Base-by-base conservation (phyloP, 2,329 filamentous ascomycete genomes). In the Ophiostoma tasmaniense region DNA sequence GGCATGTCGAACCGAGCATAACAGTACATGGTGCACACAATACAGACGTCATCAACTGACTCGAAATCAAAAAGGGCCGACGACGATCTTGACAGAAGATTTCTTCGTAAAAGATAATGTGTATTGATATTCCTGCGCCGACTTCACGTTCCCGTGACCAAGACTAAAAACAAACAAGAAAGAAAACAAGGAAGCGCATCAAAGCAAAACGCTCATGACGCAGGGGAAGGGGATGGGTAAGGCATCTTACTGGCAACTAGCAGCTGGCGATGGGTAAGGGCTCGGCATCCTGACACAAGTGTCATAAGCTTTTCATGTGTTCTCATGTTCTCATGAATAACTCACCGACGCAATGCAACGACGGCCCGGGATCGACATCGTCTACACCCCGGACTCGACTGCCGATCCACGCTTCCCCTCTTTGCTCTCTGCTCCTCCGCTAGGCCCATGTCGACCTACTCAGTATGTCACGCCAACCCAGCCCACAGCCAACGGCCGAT, bases 311-410 rank as follows among this genome's bases (percentile, higher is more conserved):
- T 61, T 61, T 10, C 22, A 30, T 61, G 45, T 22, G 22, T 4
- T n/a, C 50, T 25, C 50, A 55, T 55, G 28, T 59, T 13, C 37
- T 13, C 37, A 39, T 39, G 37, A n/a, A 35, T 17, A 20, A 33
- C 30, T 64, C 61, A 33, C 30, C 61, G 61, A 22, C 33, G 61
- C 61, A 37, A 37, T 22, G 61, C 33, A n/a, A 37, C 61, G 61
- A 64, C 30, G 61, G 61, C 61, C 61, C 33, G 61, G 59, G 28
- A 62, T 62, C 59, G 59, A 30, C 59, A 35, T 17, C 59, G 30
- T 62, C 59, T 30, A 62, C 14, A 62, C 28, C 30, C 28, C 59
- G 30, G 28, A 11, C 59, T 28, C 25, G 55, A 61, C 55, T 61
- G 55, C 14, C 55, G 55, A 61, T 61, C 55, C 25, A 61, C 55